phyloP scores from a whole-genome alignment of 495 filamentous ascomycete genomes.

The Aspergillus heteromorphus region DNA sequence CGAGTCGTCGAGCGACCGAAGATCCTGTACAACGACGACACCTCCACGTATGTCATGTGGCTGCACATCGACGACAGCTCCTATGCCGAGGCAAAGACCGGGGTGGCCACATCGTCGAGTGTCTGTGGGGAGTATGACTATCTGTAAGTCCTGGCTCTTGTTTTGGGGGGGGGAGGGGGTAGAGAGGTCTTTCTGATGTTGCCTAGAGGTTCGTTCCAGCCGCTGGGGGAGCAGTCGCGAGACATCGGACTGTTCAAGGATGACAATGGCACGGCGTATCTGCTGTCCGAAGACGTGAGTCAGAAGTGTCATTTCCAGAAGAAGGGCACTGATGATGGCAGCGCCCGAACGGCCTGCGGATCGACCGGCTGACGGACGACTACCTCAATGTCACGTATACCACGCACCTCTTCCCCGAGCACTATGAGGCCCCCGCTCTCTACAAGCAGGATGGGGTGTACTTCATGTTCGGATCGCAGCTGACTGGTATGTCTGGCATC shows the following conservation, averaged over 20 bases:
- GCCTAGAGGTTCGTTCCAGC: constrained; percentile 22
- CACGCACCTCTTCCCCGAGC: constrained; percentile 37
- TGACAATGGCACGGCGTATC: constrained; percentile 52
- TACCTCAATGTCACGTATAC: constrained; percentile 24
- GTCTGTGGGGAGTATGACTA: constrained; percentile 54
- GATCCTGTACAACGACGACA: constrained; percentile 54
- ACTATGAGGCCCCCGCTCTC: constrained; percentile 43
- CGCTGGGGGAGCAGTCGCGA: constrained; percentile 48
- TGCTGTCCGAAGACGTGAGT: constrained; percentile 57
- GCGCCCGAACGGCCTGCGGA: constrained; percentile 11
- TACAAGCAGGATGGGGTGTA: constrained; percentile 47
- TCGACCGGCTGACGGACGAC: constrained; percentile 9
- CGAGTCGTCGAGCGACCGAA: constrained; percentile 63
- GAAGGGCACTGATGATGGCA: not conserved
- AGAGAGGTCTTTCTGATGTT: not conserved
- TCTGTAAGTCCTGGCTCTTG: not conserved
- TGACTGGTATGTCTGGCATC: constrained; percentile 29
- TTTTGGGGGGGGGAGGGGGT: no score
- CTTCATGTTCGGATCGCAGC: constrained; percentile 47
- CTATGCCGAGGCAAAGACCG: constrained; percentile 61
- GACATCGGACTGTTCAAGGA: constrained; percentile 61
- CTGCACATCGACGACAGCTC: constrained; percentile 61
- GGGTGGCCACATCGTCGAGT: constrained; percentile 51
- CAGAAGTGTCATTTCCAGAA: no score
- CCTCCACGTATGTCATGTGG: constrained; percentile 52